Evolutionary conservation across 2,329 filamentous ascomycete species (phyloP).

Genomic region (Aspergillus puulaauensis): DNA sequence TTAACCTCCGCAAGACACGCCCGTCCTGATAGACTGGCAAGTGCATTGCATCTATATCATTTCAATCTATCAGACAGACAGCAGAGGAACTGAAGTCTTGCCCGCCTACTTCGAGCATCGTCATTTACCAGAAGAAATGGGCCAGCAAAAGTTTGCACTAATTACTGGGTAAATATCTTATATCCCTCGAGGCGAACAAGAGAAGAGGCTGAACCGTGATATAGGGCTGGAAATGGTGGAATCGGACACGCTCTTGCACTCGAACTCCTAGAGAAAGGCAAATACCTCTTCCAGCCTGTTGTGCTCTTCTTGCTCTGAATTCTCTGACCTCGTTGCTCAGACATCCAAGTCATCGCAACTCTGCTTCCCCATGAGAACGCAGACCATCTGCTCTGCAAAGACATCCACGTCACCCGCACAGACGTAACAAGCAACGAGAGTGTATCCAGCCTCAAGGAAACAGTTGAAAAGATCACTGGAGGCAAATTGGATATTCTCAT

Average conservation of each 20-base stretch:
- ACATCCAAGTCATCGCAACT: background rate
- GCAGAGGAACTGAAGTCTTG: too few species aligned
- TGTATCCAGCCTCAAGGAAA: background rate
- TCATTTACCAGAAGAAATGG: too few species aligned
- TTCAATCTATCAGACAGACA: background rate
- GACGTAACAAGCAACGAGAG: background rate
- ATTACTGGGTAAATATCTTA: background rate
- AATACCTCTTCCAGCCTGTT: background rate
- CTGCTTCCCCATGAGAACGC: background rate
- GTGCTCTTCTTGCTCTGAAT: background rate
- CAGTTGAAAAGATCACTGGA: background rate
- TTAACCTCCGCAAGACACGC: too few species aligned
- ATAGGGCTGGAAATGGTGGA: slow-evolving; percentile 2
- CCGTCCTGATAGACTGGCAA: too few species aligned
- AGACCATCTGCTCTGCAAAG: background rate
- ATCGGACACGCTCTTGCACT: slow-evolving; percentile 6
- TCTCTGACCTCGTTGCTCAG: background rate
- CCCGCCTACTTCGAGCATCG: too few species aligned
- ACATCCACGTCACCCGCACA: background rate
- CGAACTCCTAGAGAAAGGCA: background rate
- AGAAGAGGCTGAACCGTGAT: background rate
- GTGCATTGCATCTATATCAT: background rate
- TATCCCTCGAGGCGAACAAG: too few species aligned
- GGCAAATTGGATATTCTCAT: background rate
- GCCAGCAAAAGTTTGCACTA: background rate